These are phyloP conservation scores for Hypoxylon sp. DNA, from an alignment of 2,329 filamentous ascomycete species.

Conservation along the genomic window DNA sequence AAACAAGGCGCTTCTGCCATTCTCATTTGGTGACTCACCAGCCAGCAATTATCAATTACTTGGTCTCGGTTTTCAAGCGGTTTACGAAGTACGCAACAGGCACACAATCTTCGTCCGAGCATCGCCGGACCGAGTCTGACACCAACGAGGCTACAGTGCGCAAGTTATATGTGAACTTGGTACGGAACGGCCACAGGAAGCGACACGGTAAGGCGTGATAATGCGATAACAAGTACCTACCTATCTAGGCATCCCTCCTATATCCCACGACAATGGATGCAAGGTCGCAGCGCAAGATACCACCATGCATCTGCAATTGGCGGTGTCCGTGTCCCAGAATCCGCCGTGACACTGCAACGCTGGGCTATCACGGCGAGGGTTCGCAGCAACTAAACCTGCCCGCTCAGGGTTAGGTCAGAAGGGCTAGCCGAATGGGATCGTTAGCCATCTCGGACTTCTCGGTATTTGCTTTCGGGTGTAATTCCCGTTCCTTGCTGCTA, in stretches of 20 bases:
- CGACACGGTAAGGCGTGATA: neutral
- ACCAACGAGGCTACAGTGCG: neutral
- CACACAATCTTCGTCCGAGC: too few species aligned
- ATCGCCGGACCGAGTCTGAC: neutral
- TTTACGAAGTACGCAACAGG: too few species aligned
- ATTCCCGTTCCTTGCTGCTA: conserved; percentile 13
- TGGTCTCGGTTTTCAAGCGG: neutral
- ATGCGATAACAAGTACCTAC: neutral
- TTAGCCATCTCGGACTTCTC: conserved; percentile 27
- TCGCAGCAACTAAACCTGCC: conserved; percentile 15
- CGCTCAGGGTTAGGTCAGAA: too few species aligned
- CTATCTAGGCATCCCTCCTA: neutral
- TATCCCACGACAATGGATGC: conserved; percentile 4
- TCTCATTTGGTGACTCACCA: too few species aligned
- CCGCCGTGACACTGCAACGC: conserved; percentile 4
- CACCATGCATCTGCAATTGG: conserved; percentile 14
- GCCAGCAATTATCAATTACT: neutral
- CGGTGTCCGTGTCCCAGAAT: neutral
- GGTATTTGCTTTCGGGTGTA: conserved; percentile 17
- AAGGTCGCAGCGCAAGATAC: conserved; percentile 1
- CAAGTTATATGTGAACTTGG: neutral
- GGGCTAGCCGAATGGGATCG: conserved; percentile 24
- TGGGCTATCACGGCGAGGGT: neutral
- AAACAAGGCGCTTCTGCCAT: too few species aligned
- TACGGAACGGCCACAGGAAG: neutral